Base-by-base conservation (phyloP, 2,329 filamentous ascomycete species). In the Aschersonia sp. region DNA sequence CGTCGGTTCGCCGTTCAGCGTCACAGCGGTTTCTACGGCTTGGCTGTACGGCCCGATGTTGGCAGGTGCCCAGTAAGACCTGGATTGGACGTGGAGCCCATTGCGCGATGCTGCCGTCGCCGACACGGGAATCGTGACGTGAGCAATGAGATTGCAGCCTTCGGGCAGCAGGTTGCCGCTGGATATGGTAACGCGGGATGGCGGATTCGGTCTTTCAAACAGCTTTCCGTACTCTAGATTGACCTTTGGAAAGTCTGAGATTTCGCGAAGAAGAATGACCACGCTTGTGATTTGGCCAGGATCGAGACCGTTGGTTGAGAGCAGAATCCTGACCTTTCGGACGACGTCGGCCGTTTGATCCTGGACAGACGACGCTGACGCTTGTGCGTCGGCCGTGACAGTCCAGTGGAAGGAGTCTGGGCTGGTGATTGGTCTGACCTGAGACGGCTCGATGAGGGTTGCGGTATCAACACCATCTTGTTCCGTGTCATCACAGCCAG, bases 11-110 rank as follows among this genome's bases (percentile, higher is more conserved):
- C 46, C 37, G 6, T 46, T 45, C 10, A 48, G 47, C 12, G 55
- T 56, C 10, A 65, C 47, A 4, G 60, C 65, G 9, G 78, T 66
- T 2, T 75, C 71, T 45, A 92, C 79, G 4, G 88, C 87, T 66
- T 98, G 92, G 48, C 89, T 95, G 64, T 97, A 97, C 0, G 92
- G 92, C 0, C 92, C 92, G 47, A 98, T 97, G 59, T 97, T 97
- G 22, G 92, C 90, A 0, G 92, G 92, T 0, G 92, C 92, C 92
- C 92, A 98, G 70, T 97, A 97, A 9, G 87, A 94, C 40, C 86
- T 73, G 4, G 85, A 89, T 65, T 97, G 92, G 5, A 98, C 89
- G 62, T 98, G 92, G 1, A 97, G 73, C 0, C 77, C 78, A 46
- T 73, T 70, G 65, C 84, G 64, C 32, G 60, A 56, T n/a, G 47